Percentiles rank a stretch among this genome's conserved stretches.
phyloP scores from a whole-genome alignment of 768 basidiomycete species.

The Sporobolomyces phaffii region DNA sequence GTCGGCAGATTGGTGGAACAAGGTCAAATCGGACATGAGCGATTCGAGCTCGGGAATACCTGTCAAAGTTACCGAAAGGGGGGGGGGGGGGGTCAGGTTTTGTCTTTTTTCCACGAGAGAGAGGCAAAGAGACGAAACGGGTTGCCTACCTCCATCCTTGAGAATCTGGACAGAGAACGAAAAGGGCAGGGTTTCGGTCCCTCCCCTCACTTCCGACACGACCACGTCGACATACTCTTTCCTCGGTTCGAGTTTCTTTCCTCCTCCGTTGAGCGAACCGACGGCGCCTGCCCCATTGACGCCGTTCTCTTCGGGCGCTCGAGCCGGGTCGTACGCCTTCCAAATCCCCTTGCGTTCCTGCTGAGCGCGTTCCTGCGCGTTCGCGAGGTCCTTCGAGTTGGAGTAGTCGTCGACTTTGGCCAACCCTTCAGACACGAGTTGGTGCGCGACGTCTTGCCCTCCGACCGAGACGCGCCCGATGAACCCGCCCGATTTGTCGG shows the following conservation, averaged over 20 bases:
- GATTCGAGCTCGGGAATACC: constrained; percentile 87
- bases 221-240: constrained; percentile 87
- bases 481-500: constrained; percentile 93
- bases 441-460: constrained; percentile 69
- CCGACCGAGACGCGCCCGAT: constrained; percentile 62
- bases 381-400: constrained; percentile 67
- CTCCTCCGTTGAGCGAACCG: constrained; percentile 21
- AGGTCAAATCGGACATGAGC: constrained; percentile 86
- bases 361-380: constrained; percentile 87
- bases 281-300: neutral
- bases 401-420: constrained; percentile 84
- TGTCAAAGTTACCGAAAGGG: constrained; percentile 42
- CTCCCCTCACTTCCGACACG: constrained; percentile 73
- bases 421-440: constrained; percentile 77
- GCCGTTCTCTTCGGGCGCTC: constrained; percentile 43
- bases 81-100: neutral
- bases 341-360: constrained; percentile 64
- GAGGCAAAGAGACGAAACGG: neutral
- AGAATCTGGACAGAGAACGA: constrained; percentile 88
- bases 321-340: constrained; percentile 49
- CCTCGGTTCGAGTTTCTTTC: constrained; percentile 50
- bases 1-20: constrained; percentile 67
- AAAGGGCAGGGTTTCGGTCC: constrained; percentile 57
- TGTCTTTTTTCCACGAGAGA: neutral
- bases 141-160: constrained; percentile 71